A percentile compares a stretch with the other conserved stretches of the same genome.
These are phyloP conservation scores for Zhuliangozyma blackwelliae DNA, from an alignment of 1,139 yeast species.

Conservation along the genomic window DNA sequence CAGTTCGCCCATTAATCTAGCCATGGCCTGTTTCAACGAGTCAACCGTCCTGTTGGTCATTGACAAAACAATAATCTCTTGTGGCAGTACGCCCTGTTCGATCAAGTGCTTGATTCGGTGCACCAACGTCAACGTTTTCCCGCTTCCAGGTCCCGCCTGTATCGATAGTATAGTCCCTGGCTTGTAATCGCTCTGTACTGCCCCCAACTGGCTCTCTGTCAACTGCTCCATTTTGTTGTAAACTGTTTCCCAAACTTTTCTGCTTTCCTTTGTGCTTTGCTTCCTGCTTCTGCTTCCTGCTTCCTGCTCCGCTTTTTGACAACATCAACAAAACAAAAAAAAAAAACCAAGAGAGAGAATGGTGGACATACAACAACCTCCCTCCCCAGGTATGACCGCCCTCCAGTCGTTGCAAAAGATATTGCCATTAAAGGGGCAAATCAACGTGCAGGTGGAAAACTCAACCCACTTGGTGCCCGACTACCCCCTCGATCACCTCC, in stretches of 20 bases:
- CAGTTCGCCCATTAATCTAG: conserved; percentile 27
- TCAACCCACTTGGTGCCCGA: neutral
- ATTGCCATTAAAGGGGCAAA: conserved; percentile 6
- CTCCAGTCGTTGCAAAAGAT: conserved; percentile 7
- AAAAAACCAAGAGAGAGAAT: conserved; percentile 1
- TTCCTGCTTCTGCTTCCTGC: too few relatives aligned
- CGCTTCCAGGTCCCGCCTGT: conserved; percentile 74
- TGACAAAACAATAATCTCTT: conserved; percentile 57
- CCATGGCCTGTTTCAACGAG: conserved; percentile 41
- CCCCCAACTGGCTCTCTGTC: conserved; percentile 4
- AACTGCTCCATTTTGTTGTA: too few relatives aligned
- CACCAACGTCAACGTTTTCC: conserved; percentile 64
- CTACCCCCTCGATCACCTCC: conserved; percentile 8
- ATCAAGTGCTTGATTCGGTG: conserved; percentile 50
- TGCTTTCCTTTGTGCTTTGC: conserved; percentile 1
- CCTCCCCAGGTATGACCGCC: conserved; percentile 6
- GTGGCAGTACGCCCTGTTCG: conserved; percentile 38
- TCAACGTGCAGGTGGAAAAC: neutral
- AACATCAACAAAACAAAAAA: too few relatives aligned
- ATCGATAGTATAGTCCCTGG: conserved; percentile 38
- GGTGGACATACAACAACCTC: too few relatives aligned
- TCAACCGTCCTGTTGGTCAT: conserved; percentile 69
- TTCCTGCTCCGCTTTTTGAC: neutral
- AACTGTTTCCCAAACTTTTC: too few relatives aligned
- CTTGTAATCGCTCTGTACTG: conserved; percentile 3